Evolutionary conservation across 1,139 yeast species (phyloP).

Genomic region (Blastobotrys malaysiensis): DNA sequence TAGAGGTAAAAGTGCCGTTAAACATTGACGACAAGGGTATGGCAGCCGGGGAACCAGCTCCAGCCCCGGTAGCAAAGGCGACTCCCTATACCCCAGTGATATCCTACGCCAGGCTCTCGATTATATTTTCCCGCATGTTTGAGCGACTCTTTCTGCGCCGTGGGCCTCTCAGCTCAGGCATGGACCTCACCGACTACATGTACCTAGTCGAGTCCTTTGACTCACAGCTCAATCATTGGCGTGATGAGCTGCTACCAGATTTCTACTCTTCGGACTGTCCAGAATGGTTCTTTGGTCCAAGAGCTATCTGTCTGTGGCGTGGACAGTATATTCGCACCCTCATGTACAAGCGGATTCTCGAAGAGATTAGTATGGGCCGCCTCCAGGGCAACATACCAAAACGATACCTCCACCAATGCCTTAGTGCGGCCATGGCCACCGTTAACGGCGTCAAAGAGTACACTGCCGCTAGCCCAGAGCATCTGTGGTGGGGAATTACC

Average conservation of each 20-base stretch:
- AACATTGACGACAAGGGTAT: conserved; percentile 13
- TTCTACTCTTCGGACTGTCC: conserved; percentile 10
- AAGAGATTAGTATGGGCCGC: conserved; percentile 9
- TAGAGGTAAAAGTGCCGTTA: conserved; percentile 12
- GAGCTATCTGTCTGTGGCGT: conserved; percentile 13
- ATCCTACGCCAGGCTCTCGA: conserved; percentile 12
- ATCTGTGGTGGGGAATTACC: conserved; percentile 12
- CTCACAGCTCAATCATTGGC: conserved; percentile 11
- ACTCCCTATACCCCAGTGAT: conserved; percentile 14
- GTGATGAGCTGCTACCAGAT: conserved; percentile 8
- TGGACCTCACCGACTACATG: conserved; percentile 11
- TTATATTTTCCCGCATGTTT: conserved; percentile 12
- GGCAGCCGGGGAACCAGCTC: conserved; percentile 9
- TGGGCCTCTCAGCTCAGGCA: conserved; percentile 2
- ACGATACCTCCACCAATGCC: conserved; percentile 8
- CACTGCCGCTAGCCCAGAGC: conserved; percentile 4
- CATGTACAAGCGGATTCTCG: conserved; percentile 15
- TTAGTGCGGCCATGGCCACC: conserved; percentile 6
- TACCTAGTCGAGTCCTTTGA: conserved; percentile 11
- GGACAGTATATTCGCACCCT: conserved; percentile 12
- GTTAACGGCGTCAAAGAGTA: conserved; percentile 9
- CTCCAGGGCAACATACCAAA: conserved; percentile 5
- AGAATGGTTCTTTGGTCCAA: conserved; percentile 13
- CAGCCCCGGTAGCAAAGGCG: conserved; percentile 5
- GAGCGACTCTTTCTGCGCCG: conserved; percentile 11